Evolutionary conservation across 805 yeast species (phyloP).

Genomic region (Metschnikowia santaceciliae): DNA sequence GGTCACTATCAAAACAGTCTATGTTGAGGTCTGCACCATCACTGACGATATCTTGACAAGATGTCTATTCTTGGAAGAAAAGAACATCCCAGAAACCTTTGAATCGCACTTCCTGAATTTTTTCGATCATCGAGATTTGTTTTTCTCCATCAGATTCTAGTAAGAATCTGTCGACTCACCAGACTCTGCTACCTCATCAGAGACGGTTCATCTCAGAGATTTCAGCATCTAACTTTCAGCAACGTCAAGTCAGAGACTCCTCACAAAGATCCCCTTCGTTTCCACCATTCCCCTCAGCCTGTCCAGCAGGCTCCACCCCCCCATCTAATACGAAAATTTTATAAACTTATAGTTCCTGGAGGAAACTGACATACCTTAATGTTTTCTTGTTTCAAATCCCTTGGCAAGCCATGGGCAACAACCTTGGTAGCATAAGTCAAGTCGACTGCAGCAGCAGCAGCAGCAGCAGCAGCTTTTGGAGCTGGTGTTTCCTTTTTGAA

Average conservation of each 20-base stretch:
- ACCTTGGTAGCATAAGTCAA: constrained; percentile 70
- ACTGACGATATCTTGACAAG: background rate
- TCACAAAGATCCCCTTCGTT: background rate
- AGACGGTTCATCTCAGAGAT: background rate
- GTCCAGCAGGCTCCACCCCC: constrained; percentile 3
- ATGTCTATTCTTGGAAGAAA: background rate
- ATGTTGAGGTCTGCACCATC: background rate
- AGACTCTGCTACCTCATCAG: too few relatives aligned
- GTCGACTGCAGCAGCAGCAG: constrained; percentile 30
- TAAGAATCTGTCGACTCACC: too few relatives aligned
- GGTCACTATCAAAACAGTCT: background rate
- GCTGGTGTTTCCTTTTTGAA: constrained; percentile 28
- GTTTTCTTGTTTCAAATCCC: constrained; percentile 78
- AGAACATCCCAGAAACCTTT: background rate
- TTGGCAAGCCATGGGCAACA: constrained; percentile 77
- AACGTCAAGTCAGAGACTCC: background rate
- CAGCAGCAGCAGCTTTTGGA: constrained; percentile 23
- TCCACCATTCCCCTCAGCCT: background rate
- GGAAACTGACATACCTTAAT: constrained; percentile 68
- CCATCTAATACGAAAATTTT: background rate
- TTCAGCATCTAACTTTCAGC: background rate
- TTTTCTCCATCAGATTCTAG: background rate
- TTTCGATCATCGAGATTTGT: background rate
- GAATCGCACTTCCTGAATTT: background rate
- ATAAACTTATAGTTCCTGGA: constrained; percentile 7